These are phyloP conservation scores for Ephemerocybe angulata DNA, from an alignment of 768 basidiomycete genomes.

Conservation along the genomic window DNA sequence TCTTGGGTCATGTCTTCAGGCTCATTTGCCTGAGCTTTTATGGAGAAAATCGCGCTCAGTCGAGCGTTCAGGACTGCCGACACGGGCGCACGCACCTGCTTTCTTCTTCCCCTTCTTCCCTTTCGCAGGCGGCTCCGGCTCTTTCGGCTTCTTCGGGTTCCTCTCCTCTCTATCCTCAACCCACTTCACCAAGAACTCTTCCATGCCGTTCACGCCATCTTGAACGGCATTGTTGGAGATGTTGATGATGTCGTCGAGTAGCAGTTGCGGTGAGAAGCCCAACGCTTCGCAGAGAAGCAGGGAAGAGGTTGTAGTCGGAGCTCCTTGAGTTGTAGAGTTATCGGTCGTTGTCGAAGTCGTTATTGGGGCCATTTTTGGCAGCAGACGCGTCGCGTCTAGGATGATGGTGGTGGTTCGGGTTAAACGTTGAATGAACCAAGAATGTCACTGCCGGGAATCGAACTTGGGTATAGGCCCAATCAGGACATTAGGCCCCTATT, in stretches of 20 bases:
- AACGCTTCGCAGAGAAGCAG: constrained; percentile 68
- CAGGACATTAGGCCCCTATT: no score
- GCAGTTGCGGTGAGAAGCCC: constrained; percentile 78
- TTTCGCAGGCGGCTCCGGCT: constrained; percentile 21
- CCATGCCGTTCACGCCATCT: constrained; percentile 75
- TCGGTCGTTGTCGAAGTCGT: neutral
- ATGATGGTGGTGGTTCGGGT: neutral
- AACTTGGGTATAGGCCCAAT: no score
- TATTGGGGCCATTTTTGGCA: neutral
- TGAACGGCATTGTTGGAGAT: constrained; percentile 76
- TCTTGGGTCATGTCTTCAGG: constrained; percentile 44
- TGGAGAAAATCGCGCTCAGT: neutral
- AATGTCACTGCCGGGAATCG: no score
- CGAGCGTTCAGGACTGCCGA: neutral
- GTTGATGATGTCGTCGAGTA: constrained; percentile 86
- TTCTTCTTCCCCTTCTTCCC: constrained; percentile 11
- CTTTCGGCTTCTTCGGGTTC: constrained; percentile 20
- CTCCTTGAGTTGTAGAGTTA: neutral
- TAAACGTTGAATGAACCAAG: neutral
- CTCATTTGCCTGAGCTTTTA: neutral
- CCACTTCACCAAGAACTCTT: constrained; percentile 73
- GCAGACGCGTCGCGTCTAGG: neutral
- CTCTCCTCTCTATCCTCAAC: constrained; percentile 56
- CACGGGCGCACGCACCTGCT: neutral
- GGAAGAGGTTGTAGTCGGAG: constrained; percentile 28